Base-by-base conservation (phyloP, 805 yeast species). In the Candida montana region DNA sequence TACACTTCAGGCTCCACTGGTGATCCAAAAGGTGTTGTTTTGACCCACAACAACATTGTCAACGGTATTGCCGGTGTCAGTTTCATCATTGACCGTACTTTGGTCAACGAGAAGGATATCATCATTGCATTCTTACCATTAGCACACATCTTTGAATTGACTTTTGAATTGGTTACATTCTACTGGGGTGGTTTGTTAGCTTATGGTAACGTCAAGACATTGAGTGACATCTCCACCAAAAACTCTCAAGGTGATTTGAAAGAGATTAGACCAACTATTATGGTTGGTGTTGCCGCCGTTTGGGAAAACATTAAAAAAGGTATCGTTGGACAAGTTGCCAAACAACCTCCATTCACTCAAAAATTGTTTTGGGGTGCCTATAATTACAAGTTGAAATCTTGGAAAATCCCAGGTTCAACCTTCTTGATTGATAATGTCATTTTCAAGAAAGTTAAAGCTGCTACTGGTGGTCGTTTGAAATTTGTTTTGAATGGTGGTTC, bases 231-330 rank as follows among this genome's bases (percentile, higher is more conserved):
- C 2, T 86, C 95, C 2, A 79, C 85, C 58, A 80, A 76, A 56
- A 85, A 93, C 68, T 89, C 95, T 69, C 68, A 75, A 43, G 91
- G 96, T 57, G 99, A 93, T 63, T 76, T 93, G 70, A 76, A 73
- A 42, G 85, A 83, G 57, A 85, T 89, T 66, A 74, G 79, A 62
- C 99, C 99, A 45, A 85, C 96, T 5, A 66, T 90, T 53, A 85
- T 93, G 96, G 96, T 89, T 50, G 99, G 96, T 64, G 99, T 93
- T 43, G 97, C 97, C 15, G 96, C 98, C 5, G 97, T 93, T 40
- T 93, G 96, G 95, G 99, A 93, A 71, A 74, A 83, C 30, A 87
- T 93, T 47, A 83, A 90, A 64, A 93, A 93, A 71, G 99, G 99
- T 45, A 83, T 93, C 45, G 47, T 87, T 44, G 76, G 76, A 41